A percentile compares a stretch with the other conserved stretches of the same genome.
These are phyloP conservation scores for Leccinum obscurum DNA, from an alignment of 768 basidiomycete species.

Conservation along the genomic window DNA sequence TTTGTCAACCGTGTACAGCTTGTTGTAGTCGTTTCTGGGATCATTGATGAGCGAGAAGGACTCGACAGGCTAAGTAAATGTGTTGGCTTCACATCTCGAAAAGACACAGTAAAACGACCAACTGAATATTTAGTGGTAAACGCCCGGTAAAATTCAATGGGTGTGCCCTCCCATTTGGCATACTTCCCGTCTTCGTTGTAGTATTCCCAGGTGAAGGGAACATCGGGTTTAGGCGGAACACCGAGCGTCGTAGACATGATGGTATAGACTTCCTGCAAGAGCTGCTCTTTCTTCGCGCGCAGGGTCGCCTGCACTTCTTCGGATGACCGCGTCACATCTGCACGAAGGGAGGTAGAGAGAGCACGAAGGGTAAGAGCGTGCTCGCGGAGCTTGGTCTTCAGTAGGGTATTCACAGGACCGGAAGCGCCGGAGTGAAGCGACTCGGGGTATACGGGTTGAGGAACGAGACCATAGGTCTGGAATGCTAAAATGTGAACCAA, in stretches of 20 bases:
- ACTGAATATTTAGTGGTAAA: conserved; percentile 61
- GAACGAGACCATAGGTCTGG: conserved; percentile 83
- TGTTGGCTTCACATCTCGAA: background rate
- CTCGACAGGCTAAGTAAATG: conserved; percentile 52
- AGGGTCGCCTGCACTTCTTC: conserved; percentile 53
- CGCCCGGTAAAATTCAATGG: conserved; percentile 73
- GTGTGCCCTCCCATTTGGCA: conserved; percentile 75
- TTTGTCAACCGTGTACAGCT: conserved; percentile 88
- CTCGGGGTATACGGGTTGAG: conserved; percentile 81
- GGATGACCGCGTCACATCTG: conserved; percentile 43
- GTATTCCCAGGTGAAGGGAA: conserved; percentile 85
- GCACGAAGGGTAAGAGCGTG: conserved; percentile 80
- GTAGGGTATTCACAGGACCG: conserved; percentile 66
- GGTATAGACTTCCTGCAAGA: conserved; percentile 81
- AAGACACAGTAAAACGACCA: conserved; percentile 21
- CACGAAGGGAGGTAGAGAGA: conserved; percentile 54
- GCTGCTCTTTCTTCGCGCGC: conserved; percentile 80
- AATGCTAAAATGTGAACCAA: conserved; percentile 31
- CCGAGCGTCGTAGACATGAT: conserved; percentile 86
- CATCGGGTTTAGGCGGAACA: conserved; percentile 74
- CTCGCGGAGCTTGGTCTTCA: conserved; percentile 92
- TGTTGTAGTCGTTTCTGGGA: conserved; percentile 80
- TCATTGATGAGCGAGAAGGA: conserved; percentile 95
- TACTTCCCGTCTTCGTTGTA: conserved; percentile 77
- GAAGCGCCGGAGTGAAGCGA: conserved; percentile 80